Evolutionary conservation across 768 basidiomycete species (phyloP).

Genomic region (Tylopilus plumbeoviolaceoides): DNA sequence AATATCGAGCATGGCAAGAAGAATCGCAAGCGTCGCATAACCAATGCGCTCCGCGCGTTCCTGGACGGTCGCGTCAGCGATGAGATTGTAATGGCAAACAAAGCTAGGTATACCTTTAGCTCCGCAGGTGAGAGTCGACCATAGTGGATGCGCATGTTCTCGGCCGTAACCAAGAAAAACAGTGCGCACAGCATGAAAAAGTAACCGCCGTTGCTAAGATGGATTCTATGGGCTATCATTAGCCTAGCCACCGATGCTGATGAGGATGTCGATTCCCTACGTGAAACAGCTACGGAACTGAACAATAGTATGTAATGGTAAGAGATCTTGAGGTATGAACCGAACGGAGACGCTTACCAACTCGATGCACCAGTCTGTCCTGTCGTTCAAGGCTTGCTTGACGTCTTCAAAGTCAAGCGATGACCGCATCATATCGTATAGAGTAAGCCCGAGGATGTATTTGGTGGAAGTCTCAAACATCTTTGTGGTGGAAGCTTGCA

Average conservation of each 20-base stretch:
- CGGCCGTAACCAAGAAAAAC: slow-evolving; percentile 17
- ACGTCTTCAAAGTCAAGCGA: slow-evolving; percentile 23
- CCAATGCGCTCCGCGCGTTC: slow-evolving; percentile 13
- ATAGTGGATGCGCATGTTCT: slow-evolving; percentile 17
- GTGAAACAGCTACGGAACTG: slow-evolving; percentile 16
- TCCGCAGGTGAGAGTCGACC: slow-evolving; percentile 20
- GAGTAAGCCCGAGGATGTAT: slow-evolving; percentile 7
- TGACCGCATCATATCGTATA: slow-evolving; percentile 15
- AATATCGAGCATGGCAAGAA: slow-evolving; percentile 18
- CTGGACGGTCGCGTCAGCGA: background rate
- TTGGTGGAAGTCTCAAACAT: background rate
- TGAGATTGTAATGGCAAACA: background rate
- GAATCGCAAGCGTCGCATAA: slow-evolving; percentile 10
- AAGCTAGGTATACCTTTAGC: slow-evolving; percentile 17
- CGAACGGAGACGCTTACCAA: slow-evolving; percentile 8
- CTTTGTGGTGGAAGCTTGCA: slow-evolving; percentile 4
- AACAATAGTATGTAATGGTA: background rate
- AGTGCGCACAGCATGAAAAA: slow-evolving; percentile 13
- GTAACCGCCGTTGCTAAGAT: slow-evolving; percentile 4
- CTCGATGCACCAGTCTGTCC: slow-evolving; percentile 21
- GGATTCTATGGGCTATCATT: slow-evolving; percentile 15
- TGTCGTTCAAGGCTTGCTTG: slow-evolving; percentile 11
- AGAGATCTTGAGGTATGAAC: background rate
- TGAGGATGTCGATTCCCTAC: background rate
- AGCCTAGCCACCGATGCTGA: background rate